Evolutionary conservation across 2,329 filamentous ascomycete species (phyloP).

Genomic region (Didymella pomorum): DNA sequence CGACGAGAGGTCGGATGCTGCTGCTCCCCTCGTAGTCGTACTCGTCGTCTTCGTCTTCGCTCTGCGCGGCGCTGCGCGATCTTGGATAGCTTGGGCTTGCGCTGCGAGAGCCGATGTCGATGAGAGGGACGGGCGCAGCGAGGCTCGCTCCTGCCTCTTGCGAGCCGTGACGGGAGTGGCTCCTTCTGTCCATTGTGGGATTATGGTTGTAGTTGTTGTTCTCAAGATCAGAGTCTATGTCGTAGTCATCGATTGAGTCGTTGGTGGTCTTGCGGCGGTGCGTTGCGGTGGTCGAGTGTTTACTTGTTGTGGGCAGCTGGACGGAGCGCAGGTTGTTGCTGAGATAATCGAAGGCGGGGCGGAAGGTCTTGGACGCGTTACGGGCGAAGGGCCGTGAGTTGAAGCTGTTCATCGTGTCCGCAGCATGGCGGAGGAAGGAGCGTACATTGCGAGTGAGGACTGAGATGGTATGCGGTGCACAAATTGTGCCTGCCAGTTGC

Average conservation of each 20-base stretch:
- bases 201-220: constrained; percentile 31
- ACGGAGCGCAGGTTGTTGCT: constrained; percentile 39
- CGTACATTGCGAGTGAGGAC: constrained; percentile 6
- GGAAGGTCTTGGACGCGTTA: constrained; percentile 41
- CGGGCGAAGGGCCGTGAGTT: constrained; percentile 46
- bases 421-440: constrained; percentile 19
- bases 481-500: constrained; percentile 4
- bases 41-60: constrained; percentile 59
- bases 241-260: constrained; percentile 51
- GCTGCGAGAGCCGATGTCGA: constrained; percentile 54
- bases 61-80: constrained; percentile 52
- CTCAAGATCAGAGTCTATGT: constrained; percentile 49
- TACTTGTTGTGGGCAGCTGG: constrained; percentile 26
- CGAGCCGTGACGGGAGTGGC: constrained; percentile 44
- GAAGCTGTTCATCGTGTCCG: constrained; percentile 44
- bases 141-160: constrained; percentile 39
- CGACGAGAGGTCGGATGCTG: constrained; percentile 51
- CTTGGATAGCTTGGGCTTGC: constrained; percentile 52
- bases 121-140: constrained; percentile 54
- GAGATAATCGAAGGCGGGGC: constrained; percentile 48
- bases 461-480: constrained; percentile 2
- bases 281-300: constrained; percentile 24
- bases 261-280: constrained; percentile 45
- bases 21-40: constrained; percentile 20
- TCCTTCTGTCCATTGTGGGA: constrained; percentile 28